Evolutionary conservation across 192 early-diverging fungal species (phyloP), one percentile per base, ranked within the genome.

Genomic region (Lobosporangium transversale): DNA sequence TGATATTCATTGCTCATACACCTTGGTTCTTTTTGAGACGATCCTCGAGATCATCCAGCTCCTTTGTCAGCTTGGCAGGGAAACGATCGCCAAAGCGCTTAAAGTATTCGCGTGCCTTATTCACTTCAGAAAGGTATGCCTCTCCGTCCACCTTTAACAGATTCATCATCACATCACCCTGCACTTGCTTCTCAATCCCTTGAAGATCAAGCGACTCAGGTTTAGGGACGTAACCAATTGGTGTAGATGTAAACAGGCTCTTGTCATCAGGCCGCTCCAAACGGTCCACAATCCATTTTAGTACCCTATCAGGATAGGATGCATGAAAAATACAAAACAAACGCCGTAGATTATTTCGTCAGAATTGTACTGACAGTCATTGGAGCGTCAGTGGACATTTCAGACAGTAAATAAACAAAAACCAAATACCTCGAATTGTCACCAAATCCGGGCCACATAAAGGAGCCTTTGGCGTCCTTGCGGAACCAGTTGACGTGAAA

Each of bases 401-500:
- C n/a, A n/a, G n/a, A n/a, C n/a, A n/a, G n/a, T n/a, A n/a, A n/a
- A n/a, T n/a, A n/a, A n/a, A n/a, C n/a, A n/a, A n/a, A n/a, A n/a
- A n/a, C n/a, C n/a, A n/a, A n/a, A n/a, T 60, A 66, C 71, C 71
- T 66, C 14, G 71, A 76, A 37, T 76, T 76, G 0, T 76, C 71
- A 1, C 71, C 71, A 30, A 66, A 76, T 5, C 71, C 71, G 8
- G 71, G 71, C 71, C 71, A 76, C 71, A 76, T 66, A 37, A 62
- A 76, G 1, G 56, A 61, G 11, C 71, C 71, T 0, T 76, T 50
- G 23, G 57, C 35, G 23, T 66, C 71, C 37, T 66, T 76, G 43
- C 71, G 71, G 71, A 76, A 76, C 71, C 71, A 76, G 44, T 76
- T 76, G 18, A 76, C 71, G 32, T 76, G 71, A 26, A 76, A 76